These are phyloP conservation scores for Pleurotus giganteus DNA, from an alignment of 768 basidiomycete species.

Conservation along the genomic window DNA sequence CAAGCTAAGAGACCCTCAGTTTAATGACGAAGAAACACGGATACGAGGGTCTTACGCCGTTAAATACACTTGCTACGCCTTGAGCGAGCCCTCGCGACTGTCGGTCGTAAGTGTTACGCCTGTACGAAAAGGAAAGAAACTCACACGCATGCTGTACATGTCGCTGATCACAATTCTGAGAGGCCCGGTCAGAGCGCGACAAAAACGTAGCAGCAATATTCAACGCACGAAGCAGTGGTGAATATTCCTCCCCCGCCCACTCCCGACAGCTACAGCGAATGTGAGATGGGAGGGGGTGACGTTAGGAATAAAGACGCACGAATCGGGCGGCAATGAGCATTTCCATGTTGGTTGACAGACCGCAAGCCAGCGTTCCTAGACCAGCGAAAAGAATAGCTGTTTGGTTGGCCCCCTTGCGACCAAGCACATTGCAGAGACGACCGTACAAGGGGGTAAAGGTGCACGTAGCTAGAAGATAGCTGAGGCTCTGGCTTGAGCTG, in stretches of 20 bases:
- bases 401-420: slow-evolving; percentile 67
- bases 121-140: too few relatives aligned
- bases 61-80: slow-evolving; percentile 69
- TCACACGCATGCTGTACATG: slow-evolving; percentile 74
- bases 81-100: slow-evolving; percentile 73
- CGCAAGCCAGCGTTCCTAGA: slow-evolving; percentile 66
- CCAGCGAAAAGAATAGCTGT: slow-evolving; percentile 58
- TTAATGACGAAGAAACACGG: too few relatives aligned
- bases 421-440: slow-evolving; percentile 74
- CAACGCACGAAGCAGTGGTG: slow-evolving; percentile 69
- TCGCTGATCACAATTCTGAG: slow-evolving; percentile 72
- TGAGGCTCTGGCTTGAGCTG: slow-evolving; percentile 20
- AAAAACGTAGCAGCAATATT: too few relatives aligned
- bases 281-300: too few relatives aligned
- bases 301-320: too few relatives aligned
- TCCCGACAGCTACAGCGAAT: slow-evolving; percentile 60
- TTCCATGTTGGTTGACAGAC: slow-evolving; percentile 66
- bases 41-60: slow-evolving; percentile 48
- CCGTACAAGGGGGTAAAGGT: slow-evolving; percentile 85
- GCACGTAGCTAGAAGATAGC: slow-evolving; percentile 75
- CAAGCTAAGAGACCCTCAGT: slow-evolving; percentile 49
- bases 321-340: slow-evolving; percentile 72
- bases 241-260: slow-evolving; percentile 78
- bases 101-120: too few relatives aligned
- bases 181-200: neutral